A percentile compares a stretch with the other conserved stretches of the same genome.
These are phyloP conservation scores for Lepidium didymum DNA, from an alignment of 345 rosid species.

Conservation along the genomic window DNA sequence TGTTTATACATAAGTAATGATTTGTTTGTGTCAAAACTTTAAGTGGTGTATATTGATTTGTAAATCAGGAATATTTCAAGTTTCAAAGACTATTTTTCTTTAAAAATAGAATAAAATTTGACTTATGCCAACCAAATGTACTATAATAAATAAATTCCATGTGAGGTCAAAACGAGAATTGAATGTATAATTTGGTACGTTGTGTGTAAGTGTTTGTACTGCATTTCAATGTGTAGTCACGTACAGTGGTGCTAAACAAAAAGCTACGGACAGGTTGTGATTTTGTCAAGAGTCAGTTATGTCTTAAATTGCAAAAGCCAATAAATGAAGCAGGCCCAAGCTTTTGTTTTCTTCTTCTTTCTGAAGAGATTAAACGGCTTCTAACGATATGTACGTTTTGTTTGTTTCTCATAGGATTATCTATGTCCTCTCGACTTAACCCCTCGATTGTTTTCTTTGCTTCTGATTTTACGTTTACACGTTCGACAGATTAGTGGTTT, in stretches of 20 bases:
- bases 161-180: conserved; percentile 23
- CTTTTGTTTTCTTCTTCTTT: conserved; percentile 21
- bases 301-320: conserved; percentile 14
- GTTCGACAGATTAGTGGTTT: too few species aligned
- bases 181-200: conserved; percentile 29
- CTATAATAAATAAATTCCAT: background rate
- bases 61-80: background rate
- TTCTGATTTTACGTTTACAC: conserved; percentile 5
- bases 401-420: conserved; percentile 17
- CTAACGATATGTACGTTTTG: conserved; percentile 23
- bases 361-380: conserved; percentile 7
- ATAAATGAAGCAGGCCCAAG: conserved; percentile 29
- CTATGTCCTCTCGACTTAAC: background rate
- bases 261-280: conserved; percentile 29
- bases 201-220: conserved; percentile 26
- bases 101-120: conserved; percentile 1
- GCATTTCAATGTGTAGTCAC: conserved; percentile 22
- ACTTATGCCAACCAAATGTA: conserved; percentile 25
- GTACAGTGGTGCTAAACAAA: conserved; percentile 29
- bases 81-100: too few species aligned
- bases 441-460: background rate
- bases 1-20: background rate
- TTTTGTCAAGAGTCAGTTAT: conserved; percentile 17
- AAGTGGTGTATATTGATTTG: background rate
- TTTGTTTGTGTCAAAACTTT: background rate